Base-by-base conservation (phyloP, 2,329 filamentous ascomycete species). In the Nothophoma quercina region DNA sequence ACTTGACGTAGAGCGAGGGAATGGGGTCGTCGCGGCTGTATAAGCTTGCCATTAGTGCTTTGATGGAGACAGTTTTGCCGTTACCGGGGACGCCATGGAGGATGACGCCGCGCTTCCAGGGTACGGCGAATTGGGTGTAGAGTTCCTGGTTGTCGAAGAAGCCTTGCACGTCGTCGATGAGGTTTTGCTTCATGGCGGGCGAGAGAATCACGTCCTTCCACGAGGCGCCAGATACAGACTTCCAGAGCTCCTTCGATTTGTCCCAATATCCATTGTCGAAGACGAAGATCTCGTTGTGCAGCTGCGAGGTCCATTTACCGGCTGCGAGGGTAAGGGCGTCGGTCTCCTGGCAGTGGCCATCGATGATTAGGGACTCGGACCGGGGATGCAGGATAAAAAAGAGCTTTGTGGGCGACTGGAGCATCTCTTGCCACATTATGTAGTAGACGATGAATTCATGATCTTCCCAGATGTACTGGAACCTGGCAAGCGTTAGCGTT, bases 181-280 rank as follows among this genome's bases (percentile, higher is more conserved):
- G 77, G 12, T 77, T 73, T 48, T 81, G 77, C 74, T 90, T 90
- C 81, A 86, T 87, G 10, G 75, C 74, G 9, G 80, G 72, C 22
- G 87, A 82, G 6, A 90, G 77, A 41, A 89, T 88, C 0, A 90
- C 86, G 59, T 83, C 81, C 18, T 83, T 79, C 86, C 86, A 89
- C 82, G 77, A 66, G 78, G 64, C 48, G 8, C 63, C 61, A 7
- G 64, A 47, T 5, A 73, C 64, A 6, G 64, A 84, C 12, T 80
- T 69, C 71, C 78, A 90, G 10, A 90, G 77, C 47, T 85, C 83
- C 7, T 72, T 75, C 64, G 75, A 83, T 71, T 88, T 88, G 60
- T 78, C 72, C 87, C 87, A 90, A 33, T 53, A 71, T 0, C 84
- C 84, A 16, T 80, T 68, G 59, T 89, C 86, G 59, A 83, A 89